Conservation (phyloP, 768 basidiomycete species). For the Austroboletus eburneus region DNA sequence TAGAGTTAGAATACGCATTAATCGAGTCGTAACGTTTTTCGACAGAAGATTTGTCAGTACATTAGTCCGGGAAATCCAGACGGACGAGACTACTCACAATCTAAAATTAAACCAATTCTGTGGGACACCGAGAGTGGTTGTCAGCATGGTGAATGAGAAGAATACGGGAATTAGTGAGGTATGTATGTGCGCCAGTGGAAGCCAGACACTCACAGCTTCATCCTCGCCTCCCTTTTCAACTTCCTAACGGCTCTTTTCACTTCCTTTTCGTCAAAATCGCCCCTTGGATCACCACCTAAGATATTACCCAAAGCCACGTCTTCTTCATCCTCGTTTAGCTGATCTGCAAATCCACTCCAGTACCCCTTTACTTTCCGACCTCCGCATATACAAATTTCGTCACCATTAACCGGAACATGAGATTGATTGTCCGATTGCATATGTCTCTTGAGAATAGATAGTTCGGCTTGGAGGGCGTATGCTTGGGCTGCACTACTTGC, state of each 20-base stretch:
- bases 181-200: not conserved
- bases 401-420: conserved; percentile 12
- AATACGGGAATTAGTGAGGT: too few relatives aligned
- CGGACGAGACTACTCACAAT: conserved; percentile 16
- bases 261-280: conserved; percentile 67
- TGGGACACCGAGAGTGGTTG: not conserved
- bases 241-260: conserved; percentile 61
- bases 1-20: not conserved
- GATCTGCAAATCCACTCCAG: conserved; percentile 62
- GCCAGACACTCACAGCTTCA: conserved; percentile 58
- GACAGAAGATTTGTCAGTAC: conserved; percentile 6
- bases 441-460: conserved; percentile 57
- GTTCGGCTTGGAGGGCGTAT: conserved; percentile 81
- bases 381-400: conserved; percentile 49
- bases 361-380: conserved; percentile 61
- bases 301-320: conserved; percentile 43
- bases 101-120: conserved; percentile 30
- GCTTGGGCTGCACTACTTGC: conserved; percentile 75
- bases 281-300: conserved; percentile 42
- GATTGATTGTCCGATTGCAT: conserved; percentile 18
- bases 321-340: conserved; percentile 43
- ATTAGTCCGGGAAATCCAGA: not conserved
- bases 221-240: conserved; percentile 62
- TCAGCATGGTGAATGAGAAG: conserved; percentile 8
- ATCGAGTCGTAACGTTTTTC: not conserved